These are phyloP conservation scores for Xerocomus amazonicus DNA, from an alignment of 1,284 basidiomycete genomes.

Conservation along the genomic window DNA sequence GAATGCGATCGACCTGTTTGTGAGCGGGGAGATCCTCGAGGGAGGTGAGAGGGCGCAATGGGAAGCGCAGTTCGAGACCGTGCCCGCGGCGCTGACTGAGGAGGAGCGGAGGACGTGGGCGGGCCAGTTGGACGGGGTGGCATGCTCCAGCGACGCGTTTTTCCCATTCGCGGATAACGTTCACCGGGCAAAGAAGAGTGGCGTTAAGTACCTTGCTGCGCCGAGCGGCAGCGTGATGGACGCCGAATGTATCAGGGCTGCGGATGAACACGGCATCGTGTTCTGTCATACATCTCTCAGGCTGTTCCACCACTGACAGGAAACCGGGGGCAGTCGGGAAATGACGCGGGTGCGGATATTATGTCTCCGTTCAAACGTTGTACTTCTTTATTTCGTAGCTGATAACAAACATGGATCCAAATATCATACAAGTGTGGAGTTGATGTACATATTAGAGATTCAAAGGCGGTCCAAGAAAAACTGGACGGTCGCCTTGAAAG, in stretches of 20 bases:
- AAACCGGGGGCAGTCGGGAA: not conserved
- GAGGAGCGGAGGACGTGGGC: conserved; percentile 78
- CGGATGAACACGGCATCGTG: conserved; percentile 86
- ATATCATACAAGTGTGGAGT: conserved; percentile 2
- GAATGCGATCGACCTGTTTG: conserved; percentile 97
- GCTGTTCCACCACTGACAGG: conserved; percentile 73
- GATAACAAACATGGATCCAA: not conserved
- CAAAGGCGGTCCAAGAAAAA: conserved; percentile 44
- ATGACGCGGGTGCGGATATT: not conserved
- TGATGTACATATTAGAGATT: not conserved
- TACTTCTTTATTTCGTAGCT: not conserved
- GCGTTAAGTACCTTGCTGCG: conserved; percentile 90
- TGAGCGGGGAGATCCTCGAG: conserved; percentile 86
- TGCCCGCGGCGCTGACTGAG: conserved; percentile 65
- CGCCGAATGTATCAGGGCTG: conserved; percentile 89
- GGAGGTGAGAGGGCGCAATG: conserved; percentile 88
- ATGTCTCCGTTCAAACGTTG: not conserved
- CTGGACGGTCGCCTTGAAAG: conserved; percentile 53
- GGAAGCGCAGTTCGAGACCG: conserved; percentile 83
- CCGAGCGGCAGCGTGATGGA: conserved; percentile 98
- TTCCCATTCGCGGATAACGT: conserved; percentile 99
- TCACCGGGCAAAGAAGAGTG: conserved; percentile 87
- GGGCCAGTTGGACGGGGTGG: conserved; percentile 74
- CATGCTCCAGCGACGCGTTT: conserved; percentile 96
- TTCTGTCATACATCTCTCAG: conserved; percentile 83